phyloP scores from a whole-genome alignment of 2,329 filamentous ascomycete species.

The Aspergillus quadrilineatus region DNA sequence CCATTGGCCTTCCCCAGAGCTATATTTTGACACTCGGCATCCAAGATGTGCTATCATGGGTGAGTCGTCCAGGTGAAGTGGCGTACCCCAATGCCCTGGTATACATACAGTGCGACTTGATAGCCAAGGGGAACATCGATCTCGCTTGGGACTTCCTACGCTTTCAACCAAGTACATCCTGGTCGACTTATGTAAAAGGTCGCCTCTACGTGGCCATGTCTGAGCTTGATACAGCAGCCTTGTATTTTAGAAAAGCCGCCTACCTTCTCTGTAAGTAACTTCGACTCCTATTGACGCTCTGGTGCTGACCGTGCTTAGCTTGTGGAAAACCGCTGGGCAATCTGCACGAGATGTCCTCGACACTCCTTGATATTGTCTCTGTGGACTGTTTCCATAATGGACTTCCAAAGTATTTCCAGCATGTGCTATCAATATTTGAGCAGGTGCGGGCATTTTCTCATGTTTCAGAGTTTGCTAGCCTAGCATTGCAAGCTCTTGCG shows the following conservation, averaged over 20 bases:
- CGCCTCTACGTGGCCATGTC: slow-evolving; percentile 72
- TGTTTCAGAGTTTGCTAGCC: slow-evolving; percentile 77
- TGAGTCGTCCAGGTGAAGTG: slow-evolving; percentile 54
- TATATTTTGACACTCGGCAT: slow-evolving; percentile 45
- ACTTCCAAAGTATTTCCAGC: slow-evolving; percentile 78
- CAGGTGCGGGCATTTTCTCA: slow-evolving; percentile 72
- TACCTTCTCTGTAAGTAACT: slow-evolving; percentile 72
- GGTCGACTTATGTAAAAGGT: slow-evolving; percentile 77
- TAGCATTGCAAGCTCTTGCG: slow-evolving; percentile 66
- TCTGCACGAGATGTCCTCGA: slow-evolving; percentile 50
- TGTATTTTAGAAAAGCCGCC: slow-evolving; percentile 78
- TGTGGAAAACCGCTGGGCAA: slow-evolving; percentile 47
- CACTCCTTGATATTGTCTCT: slow-evolving; percentile 74
- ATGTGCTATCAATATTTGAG: slow-evolving; percentile 81
- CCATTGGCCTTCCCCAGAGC: slow-evolving; percentile 41
- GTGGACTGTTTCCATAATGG: slow-evolving; percentile 68
- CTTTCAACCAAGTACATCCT: slow-evolving; percentile 58
- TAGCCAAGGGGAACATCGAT: slow-evolving; percentile 66
- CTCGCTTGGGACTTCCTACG: slow-evolving; percentile 66
- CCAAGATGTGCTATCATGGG: slow-evolving; percentile 46
- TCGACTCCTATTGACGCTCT: neutral
- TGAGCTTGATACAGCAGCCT: slow-evolving; percentile 70
- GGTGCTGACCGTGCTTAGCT: slow-evolving; percentile 32
- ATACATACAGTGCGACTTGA: slow-evolving; percentile 66
- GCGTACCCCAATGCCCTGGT: slow-evolving; percentile 62